Evolutionary conservation across 495 filamentous ascomycete species (phyloP).

Genomic region (Aspergillus asperescens): DNA sequence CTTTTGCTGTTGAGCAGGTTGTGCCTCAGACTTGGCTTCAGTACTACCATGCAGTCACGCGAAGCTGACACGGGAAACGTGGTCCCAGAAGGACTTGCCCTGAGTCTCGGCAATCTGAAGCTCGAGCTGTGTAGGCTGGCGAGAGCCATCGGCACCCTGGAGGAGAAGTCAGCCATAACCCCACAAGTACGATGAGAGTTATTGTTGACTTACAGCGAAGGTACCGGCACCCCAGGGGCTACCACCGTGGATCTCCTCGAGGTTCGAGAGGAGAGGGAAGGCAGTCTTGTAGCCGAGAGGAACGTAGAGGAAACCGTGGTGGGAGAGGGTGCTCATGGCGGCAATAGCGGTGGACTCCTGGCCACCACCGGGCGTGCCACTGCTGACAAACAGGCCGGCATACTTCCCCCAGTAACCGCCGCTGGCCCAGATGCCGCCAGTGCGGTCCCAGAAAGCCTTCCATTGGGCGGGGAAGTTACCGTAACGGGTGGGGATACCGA

Average conservation of each 20-base stretch:
- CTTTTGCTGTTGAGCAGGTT: conserved; percentile 21
- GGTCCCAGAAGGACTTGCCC: conserved; percentile 81
- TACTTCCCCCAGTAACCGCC: conserved; percentile 84
- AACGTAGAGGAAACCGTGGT: conserved; percentile 95
- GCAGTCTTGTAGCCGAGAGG: conserved; percentile 86
- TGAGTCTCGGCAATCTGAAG: conserved; percentile 72
- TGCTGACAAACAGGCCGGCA: conserved; percentile 86
- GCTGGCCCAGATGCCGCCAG: conserved; percentile 63
- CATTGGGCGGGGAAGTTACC: conserved; percentile 98
- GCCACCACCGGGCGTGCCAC: conserved; percentile 76
- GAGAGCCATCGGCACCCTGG: conserved; percentile 65
- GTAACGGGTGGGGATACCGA: conserved; percentile 96
- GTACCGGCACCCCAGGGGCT: conserved; percentile 93
- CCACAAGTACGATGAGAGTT: background rate
- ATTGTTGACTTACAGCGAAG: conserved; percentile 60
- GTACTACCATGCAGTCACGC: conserved; percentile 74
- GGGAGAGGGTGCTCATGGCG: conserved; percentile 79
- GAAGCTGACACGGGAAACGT: conserved; percentile 66
- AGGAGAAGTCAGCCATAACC: conserved; percentile 11
- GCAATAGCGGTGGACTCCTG: conserved; percentile 85
- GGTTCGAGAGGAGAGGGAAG: conserved; percentile 61
- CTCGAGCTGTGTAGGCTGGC: conserved; percentile 70
- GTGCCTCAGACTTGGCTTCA: conserved; percentile 31
- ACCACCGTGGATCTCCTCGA: conserved; percentile 77
- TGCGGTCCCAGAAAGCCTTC: conserved; percentile 86